Base-by-base conservation (phyloP, 345 rosid genomes). In the Dimocarpus longan region DNA sequence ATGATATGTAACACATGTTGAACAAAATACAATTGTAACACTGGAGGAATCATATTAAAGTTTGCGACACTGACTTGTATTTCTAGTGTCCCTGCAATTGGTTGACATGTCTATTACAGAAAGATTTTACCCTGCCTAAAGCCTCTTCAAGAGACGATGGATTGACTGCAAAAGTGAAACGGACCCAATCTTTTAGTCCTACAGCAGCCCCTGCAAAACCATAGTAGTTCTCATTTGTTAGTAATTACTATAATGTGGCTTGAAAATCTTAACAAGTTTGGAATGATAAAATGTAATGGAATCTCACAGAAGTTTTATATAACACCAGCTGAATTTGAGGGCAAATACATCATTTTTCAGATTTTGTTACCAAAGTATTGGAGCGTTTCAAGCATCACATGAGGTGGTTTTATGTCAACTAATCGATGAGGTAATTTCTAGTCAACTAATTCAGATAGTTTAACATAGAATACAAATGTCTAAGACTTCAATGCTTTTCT, bases 141-240 rank as follows among this genome's bases (percentile, higher is more conserved):
- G 88, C 97, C 85, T 92, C 97, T 82, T 88, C 95, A 0, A 91
- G 91, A 2, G 93, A 84, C 21, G 67, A 74, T 28, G 93, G 92
- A 84, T 95, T 96, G 0, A 81, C 96, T 1, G 98, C 99, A 54
- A 93, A 95, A 6, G 97, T 95, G 67, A 95, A 77, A 13, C 98
- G 91, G 10, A 93, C 70, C 97, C 99, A 93, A 76, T 93, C 81
- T 70, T 89, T 90, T 21, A 91, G 81, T 76, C 99, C 99, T 68
- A 95, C 96, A 0, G 97, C 92, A 19, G 94, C 86, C 76, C 99
- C 99, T 95, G 87, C 83, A 80, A 63, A 66, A 65, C 15, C 64
- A 12, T 8, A 32, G 52, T 7, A n/a, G n/a, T 42, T 43, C 4
- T 42, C 16, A 42, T 5, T 74, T 46, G 32, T 21, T 37, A 57